phyloP scores from a whole-genome alignment of 768 basidiomycete genomes.

The Russula abietina region DNA sequence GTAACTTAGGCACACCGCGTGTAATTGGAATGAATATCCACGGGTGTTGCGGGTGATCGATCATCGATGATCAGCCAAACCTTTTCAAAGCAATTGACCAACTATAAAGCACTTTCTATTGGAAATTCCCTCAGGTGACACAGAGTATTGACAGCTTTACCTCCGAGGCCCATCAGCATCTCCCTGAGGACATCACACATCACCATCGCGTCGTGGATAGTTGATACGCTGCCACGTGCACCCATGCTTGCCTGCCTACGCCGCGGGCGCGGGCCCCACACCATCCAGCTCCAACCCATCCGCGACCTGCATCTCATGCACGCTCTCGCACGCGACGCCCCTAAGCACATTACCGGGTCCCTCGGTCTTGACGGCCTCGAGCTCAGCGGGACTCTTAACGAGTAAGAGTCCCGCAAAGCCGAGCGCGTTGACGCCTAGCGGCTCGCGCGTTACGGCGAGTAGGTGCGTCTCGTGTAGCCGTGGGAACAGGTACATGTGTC shows the following conservation, averaged over 20 bases:
- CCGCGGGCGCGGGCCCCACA: background rate
- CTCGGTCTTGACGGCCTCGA: conserved; percentile 60
- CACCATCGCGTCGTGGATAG: no score
- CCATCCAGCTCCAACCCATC: conserved; percentile 40
- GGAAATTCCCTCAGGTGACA: no score
- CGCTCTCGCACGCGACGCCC: conserved; percentile 58
- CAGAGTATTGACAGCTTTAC: no score
- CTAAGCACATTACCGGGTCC: conserved; percentile 57
- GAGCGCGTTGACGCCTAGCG: conserved; percentile 74
- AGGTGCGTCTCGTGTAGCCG: conserved; percentile 57
- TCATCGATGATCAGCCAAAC: no score
- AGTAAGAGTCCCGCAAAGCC: conserved; percentile 89
- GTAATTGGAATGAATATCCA: no score
- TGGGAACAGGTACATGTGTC: conserved; percentile 84
- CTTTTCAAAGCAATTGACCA: no score
- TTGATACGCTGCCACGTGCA: background rate
- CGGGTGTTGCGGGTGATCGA: no score
- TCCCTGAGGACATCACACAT: no score
- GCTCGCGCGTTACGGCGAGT: conserved; percentile 47
- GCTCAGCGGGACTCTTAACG: conserved; percentile 74
- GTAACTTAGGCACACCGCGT: no score
- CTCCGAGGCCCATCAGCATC: no score
- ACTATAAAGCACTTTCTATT: no score
- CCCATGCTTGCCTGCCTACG: background rate
- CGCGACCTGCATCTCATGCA: conserved; percentile 59